Evolutionary conservation across 352 stramenopile species (phyloP), one percentile per base, ranked within the genome.

Genomic region (Pythium rishiriense): DNA sequence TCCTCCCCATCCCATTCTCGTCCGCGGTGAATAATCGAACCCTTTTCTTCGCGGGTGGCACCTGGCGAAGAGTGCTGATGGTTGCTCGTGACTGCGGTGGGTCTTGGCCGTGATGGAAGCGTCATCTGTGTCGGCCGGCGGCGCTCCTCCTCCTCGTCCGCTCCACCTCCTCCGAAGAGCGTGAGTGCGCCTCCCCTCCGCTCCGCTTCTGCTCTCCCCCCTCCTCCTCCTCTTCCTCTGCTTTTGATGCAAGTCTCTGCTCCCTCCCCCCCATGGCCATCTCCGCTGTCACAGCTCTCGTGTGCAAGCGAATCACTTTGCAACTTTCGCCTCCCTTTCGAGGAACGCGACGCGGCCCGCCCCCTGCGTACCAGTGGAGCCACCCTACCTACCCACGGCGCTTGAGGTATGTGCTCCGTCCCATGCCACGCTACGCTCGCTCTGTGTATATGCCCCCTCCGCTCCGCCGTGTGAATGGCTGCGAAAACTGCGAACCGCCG

Each of bases 291-390:
- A 48, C 46, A 42, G 12, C 28, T 39, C 47, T 9, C 48, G 19
- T 31, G 53, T 24, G 52, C 14, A 29, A 15, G 14, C 10, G 26
- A 54, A 26, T 68, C 68, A 72, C 48, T 75, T 72, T 58, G 68
- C 63, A 75, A 75, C 68, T 75, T 75, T 75, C 68, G 53, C 58
- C 25, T 66, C 62, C 29, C 58, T 75, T 71, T 75, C 68, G 46
- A 71, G 64, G 68, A 75, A 56, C 60, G 53, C 43, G 49, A 52
- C 59, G 51, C 62, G 52, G 12, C 19, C 48, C 47, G 35, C 29
- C n/a, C 56, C 45, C 10, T 19, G 35, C 22, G 56, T 39, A 12
- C 33, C 33, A 14, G 33, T 39, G 33, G 11, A 43, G 42, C 26
- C 28, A 29, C 29, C 43, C 28, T 41, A 21, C 48, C 28, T 55